Base-by-base conservation (phyloP, 331 rosid genomes). In the Malus hybrid region DNA sequence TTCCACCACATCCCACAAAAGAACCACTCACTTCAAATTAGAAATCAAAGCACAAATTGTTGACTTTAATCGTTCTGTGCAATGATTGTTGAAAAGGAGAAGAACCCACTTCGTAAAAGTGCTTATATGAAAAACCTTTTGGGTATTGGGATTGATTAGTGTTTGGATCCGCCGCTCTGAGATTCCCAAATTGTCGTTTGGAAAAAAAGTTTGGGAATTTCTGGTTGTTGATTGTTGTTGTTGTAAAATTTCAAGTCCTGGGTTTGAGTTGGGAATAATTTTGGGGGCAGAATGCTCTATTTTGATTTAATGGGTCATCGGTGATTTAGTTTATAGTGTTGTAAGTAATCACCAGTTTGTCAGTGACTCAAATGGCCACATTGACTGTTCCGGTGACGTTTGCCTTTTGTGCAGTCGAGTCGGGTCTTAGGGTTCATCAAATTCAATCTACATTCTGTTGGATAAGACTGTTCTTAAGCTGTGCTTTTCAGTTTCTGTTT, bases 91-190 rank as follows among this genome's bases (percentile, higher is more conserved):
- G 10, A 29, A 65, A 65, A n/a, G 29, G 57, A 70, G 76, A 64
- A 59, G 52, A 69, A 61, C 61, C 76, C 61, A 50, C 63, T 44
- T 62, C 72, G 16, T 63, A 3, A 16, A 65, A 76, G 31, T 70
- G 32, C 27, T 67, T 13, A 76, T 28, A 18, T 65, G 42, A 70
- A 33, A 70, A 52, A 7, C 67, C 62, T 63, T 34, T 71, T 33
- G 70, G 77, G 77, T 69, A 12, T 46, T 66, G 36, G 77, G 75
- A 70, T 80, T 72, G 65, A 28, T 60, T 74, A 32, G 27, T 65
- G 16, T 42, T 28, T 73, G 76, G 80, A 81, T 81, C 78, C 70
- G 50, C 67, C 46, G 46, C 46, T 76, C 14, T 34, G 55, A 46
- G 67, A 56, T 57, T 39, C 75, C 70, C 78, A 65, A 16, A 55